Conservation (phyloP, 805 yeast species). For the Candida tibetensis region DNA sequence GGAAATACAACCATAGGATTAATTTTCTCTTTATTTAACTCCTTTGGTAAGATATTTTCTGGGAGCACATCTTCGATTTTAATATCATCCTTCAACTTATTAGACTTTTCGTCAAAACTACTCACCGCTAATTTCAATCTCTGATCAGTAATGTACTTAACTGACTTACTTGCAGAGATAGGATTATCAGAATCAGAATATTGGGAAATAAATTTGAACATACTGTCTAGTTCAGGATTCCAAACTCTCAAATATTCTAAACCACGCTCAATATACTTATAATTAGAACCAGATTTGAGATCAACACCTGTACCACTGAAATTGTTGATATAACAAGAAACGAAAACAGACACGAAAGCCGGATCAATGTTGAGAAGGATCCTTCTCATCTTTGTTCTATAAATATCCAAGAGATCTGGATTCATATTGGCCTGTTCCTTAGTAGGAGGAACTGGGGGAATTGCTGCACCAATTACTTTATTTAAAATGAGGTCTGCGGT, state of each 20-base stretch:
- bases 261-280: conserved; percentile 28
- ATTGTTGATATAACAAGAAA: conserved; percentile 27
- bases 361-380: conserved; percentile 30
- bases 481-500: conserved; percentile 27
- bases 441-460: conserved; percentile 35
- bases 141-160: conserved; percentile 14
- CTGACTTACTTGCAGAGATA: conserved; percentile 8
- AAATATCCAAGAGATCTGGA: conserved; percentile 18
- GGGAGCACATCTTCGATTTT: conserved; percentile 12
- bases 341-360: conserved; percentile 29
- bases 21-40: conserved; percentile 8
- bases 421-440: conserved; percentile 20
- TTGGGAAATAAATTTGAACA: conserved; percentile 14
- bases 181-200: conserved; percentile 1
- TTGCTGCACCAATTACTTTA: conserved; percentile 27
- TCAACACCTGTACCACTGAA: conserved; percentile 26
- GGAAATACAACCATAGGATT: conserved; percentile 34
- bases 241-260: conserved; percentile 29
- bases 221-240: conserved; percentile 31
- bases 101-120: neutral
- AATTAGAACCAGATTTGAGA: conserved; percentile 26
- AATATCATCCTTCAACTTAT: neutral
- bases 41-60: conserved; percentile 4
- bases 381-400: conserved; percentile 15
- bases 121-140: conserved; percentile 7